Evolutionary conservation across 352 stramenopile genomes (phyloP).

Genomic region (Pythium brachiatum): DNA sequence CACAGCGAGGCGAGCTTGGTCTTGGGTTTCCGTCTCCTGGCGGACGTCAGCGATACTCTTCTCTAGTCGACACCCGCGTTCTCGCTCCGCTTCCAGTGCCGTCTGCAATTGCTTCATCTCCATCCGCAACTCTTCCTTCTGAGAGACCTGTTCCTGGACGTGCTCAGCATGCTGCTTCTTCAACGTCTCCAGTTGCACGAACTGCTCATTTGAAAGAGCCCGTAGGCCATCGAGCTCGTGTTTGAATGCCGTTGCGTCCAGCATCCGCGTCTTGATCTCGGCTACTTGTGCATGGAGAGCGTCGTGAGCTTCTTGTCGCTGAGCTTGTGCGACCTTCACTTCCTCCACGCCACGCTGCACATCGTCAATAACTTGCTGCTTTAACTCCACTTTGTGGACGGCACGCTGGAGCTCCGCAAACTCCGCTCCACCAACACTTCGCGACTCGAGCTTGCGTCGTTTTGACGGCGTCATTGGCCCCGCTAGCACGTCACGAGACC

Average conservation of each 20-base stretch:
- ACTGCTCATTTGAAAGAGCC: background rate
- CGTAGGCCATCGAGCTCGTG: background rate
- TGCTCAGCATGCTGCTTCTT: background rate
- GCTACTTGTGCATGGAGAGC: background rate
- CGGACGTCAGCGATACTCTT: background rate
- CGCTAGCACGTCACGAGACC: background rate
- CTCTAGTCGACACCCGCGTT: background rate
- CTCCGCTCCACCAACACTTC: background rate
- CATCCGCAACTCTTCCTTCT: too few relatives aligned
- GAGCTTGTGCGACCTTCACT: background rate
- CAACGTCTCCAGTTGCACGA: background rate
- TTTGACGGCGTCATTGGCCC: background rate
- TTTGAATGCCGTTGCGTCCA: background rate
- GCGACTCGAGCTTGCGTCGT: background rate
- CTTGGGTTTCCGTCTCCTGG: background rate
- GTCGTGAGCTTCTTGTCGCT: background rate
- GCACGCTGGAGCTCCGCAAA: background rate
- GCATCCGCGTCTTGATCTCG: background rate
- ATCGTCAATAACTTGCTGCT: background rate
- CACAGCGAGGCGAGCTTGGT: background rate
- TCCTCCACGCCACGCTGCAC: background rate
- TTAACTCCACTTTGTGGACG: background rate
- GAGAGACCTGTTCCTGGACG: too few relatives aligned
- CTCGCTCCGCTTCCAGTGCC: background rate
- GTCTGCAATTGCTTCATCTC: background rate